Conservation (phyloP, 179 eudicot species). For the Silene coronaria region DNA sequence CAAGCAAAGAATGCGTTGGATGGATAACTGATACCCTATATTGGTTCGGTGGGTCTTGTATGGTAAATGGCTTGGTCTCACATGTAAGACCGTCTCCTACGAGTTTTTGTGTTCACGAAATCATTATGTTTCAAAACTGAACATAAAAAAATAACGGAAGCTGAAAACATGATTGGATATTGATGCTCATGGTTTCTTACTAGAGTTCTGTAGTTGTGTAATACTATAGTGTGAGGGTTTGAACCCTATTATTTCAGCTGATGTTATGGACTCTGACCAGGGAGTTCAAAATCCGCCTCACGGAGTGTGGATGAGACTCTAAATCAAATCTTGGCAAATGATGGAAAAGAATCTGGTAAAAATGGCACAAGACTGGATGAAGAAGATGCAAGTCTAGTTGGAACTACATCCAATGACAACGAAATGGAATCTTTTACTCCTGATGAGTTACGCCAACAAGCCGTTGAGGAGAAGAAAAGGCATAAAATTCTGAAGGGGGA, state of each 20-base stretch:
- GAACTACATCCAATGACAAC: conserved; percentile 27
- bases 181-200: background rate
- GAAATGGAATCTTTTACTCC: conserved; percentile 51
- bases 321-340: conserved; percentile 48
- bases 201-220: background rate
- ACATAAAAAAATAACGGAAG: too few species aligned
- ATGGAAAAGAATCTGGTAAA: conserved; percentile 35
- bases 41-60: too few species aligned
- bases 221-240: conserved; percentile 5
- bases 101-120: too few species aligned
- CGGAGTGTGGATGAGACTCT: conserved; percentile 59
- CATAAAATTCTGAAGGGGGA: conserved; percentile 67
- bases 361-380: conserved; percentile 29
- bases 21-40: too few species aligned
- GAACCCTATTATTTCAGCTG: conserved; percentile 21
- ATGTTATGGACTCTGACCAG: conserved; percentile 37
- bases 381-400: conserved; percentile 38
- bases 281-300: conserved; percentile 50
- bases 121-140: too few species aligned
- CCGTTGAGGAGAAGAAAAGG: conserved; percentile 70
- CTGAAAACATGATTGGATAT: background rate
- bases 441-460: conserved; percentile 75
- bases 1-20: too few species aligned
- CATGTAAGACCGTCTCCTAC: too few species aligned
- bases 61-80: too few species aligned